Base-by-base conservation (phyloP, 2,329 filamentous ascomycete genomes). In the Nemania serpens region DNA sequence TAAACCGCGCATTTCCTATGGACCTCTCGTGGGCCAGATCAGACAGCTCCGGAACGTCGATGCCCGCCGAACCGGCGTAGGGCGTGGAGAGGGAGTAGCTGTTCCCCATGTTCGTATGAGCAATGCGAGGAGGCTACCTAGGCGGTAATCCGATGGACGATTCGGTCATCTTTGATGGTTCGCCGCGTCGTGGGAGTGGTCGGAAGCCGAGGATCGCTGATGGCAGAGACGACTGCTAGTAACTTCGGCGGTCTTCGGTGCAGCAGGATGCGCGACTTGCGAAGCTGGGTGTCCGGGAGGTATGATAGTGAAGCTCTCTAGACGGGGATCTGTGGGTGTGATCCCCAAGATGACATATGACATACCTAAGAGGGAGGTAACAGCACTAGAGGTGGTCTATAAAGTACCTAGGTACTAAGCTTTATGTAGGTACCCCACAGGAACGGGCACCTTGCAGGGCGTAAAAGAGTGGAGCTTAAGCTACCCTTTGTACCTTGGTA, bases 41-140 rank as follows among this genome's bases (percentile, higher is more conserved):
- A 45, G 91, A 86, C 43, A 99, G 86, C 80, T 99, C 94, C 41
- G 93, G 90, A 29, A 96, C 87, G 76, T 99, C 94, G 75, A 99
- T 97, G 69, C 93, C 92, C 59, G 93, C 93, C 56, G 92, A 91
- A 74, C 93, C 95, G 65, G 92, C 91, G 56, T 93, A 95, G 66
- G 96, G 90, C 73, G 93, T 93, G 55, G 93, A 91, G 70, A 96
- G 87, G 64, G 94, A 97, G 79, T 97, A 97, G 67, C 92, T 93
- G 83, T 99, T 95, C 67, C 95, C 95, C 95, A 99, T 99, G n/a
- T 7, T 29, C 67, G 68, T 78, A 62, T 48, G 59, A 61, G 62
- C 45, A 61, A n/a, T 61, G 59, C 36, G 62, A 60, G 55, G 52
- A 58, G 66, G 66, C 69, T 73, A 71, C 67, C 69, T 68, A 52